Conservation (phyloP, 2,329 filamentous ascomycete species). For the Neurospora sp. region DNA sequence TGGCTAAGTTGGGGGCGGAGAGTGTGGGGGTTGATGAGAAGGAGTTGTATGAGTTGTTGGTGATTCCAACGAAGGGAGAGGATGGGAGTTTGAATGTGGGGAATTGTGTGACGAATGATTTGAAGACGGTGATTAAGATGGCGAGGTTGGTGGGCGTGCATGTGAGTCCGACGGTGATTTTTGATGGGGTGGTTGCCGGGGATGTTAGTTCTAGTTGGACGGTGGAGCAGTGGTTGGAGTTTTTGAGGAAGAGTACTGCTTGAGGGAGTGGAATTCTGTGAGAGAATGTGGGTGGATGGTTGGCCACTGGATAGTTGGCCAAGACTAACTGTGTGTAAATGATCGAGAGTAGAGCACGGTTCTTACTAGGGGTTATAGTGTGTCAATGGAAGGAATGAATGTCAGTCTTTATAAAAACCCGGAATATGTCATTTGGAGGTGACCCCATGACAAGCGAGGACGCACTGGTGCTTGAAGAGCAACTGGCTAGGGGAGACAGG, state of each 20-base stretch:
- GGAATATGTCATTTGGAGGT: not conserved
- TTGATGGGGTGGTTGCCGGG: constrained; percentile 74
- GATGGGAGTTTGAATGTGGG: constrained; percentile 67
- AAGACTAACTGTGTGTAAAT: not conserved
- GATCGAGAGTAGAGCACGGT: not conserved
- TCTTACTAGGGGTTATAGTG: not conserved
- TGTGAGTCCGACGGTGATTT: constrained; percentile 82
- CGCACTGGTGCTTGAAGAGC: not conserved
- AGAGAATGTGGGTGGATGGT: not conserved
- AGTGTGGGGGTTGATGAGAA: constrained; percentile 60
- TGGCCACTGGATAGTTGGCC: not conserved
- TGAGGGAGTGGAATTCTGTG: constrained; percentile 15
- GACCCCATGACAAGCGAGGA: not conserved
- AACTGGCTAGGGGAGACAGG: not conserved
- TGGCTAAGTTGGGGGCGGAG: constrained; percentile 62
- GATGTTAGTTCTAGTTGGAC: constrained; percentile 73
- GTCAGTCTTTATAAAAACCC: not conserved
- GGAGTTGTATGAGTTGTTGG: constrained; percentile 59
- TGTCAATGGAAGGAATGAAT: not conserved
- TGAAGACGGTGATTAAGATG: constrained; percentile 77
- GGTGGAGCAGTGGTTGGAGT: constrained; percentile 75
- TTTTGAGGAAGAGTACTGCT: constrained; percentile 52
- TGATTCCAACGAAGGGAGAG: constrained; percentile 53
- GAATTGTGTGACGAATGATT: constrained; percentile 73
- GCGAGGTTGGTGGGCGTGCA: constrained; percentile 73